Conservation (phyloP, 202 grass and related monocot genomes). For the Carex arenaria region DNA sequence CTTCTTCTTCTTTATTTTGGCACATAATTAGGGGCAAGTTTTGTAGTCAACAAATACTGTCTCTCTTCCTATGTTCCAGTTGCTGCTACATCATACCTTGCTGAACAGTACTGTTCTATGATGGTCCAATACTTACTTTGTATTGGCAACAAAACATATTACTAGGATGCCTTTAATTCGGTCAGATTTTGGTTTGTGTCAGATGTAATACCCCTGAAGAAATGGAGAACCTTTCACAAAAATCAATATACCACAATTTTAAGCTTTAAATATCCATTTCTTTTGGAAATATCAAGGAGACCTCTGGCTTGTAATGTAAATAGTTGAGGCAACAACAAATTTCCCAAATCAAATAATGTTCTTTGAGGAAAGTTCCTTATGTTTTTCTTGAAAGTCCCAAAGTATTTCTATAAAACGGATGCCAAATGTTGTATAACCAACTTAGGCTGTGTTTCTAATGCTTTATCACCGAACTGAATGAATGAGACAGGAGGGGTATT, state of each 20-base stretch:
- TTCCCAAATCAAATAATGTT: neutral
- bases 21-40: neutral
- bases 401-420: neutral
- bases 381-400: neutral
- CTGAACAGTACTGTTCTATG: neutral
- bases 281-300: neutral
- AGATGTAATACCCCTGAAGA: neutral
- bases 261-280: neutral
- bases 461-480: neutral
- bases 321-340: neutral
- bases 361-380: neutral
- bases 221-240: neutral
- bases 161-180: neutral
- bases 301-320: neutral
- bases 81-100: neutral
- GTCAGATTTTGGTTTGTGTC: neutral
- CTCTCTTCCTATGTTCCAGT: neutral
- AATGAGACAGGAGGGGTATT: neutral
- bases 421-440: neutral
- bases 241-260: neutral
- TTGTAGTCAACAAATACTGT: neutral
- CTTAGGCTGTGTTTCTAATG: neutral
- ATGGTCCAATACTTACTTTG: neutral
- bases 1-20: conserved; percentile 7
- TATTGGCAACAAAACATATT: neutral